A percentile compares a stretch with the other conserved stretches of the same genome.
phyloP scores from a whole-genome alignment of 2,329 filamentous ascomycete genomes.

The Pestalotiopsis sp. region DNA sequence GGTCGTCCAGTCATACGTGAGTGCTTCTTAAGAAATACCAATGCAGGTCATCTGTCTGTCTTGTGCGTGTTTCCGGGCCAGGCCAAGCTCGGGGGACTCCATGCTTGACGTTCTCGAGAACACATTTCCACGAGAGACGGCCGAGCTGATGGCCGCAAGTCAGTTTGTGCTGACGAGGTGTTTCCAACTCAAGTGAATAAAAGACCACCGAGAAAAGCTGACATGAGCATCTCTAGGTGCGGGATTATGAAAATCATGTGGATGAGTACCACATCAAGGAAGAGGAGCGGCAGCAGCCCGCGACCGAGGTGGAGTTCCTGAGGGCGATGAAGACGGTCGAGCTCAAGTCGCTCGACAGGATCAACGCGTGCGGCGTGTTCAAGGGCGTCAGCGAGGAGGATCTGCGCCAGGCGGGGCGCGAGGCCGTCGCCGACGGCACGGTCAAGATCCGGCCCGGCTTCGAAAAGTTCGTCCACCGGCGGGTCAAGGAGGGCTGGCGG shows the following conservation, averaged over 20 bases:
- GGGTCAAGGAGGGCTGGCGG: slow-evolving; percentile 33
- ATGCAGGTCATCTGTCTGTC: background rate
- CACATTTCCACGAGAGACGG: no score
- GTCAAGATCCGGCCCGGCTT: slow-evolving; percentile 45
- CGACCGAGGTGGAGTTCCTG: slow-evolving; percentile 46
- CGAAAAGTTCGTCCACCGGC: slow-evolving; percentile 27
- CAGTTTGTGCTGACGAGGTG: background rate
- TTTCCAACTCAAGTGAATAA: background rate
- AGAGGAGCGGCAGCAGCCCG: slow-evolving; percentile 34
- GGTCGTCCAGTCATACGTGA: slow-evolving; percentile 46
- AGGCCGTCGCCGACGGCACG: slow-evolving; percentile 34
- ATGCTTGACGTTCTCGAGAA: no score
- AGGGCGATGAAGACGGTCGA: slow-evolving; percentile 47
- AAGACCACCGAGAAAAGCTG: background rate
- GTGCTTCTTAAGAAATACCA: background rate
- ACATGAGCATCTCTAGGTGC: slow-evolving; percentile 18
- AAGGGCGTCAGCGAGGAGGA: slow-evolving; percentile 34
- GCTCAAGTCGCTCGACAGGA: slow-evolving; percentile 44
- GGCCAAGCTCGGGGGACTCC: no score
- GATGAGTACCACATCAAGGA: slow-evolving; percentile 35
- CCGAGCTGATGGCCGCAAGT: no score
- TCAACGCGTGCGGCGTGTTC: slow-evolving; percentile 49
- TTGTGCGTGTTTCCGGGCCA: background rate
- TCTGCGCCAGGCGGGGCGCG: slow-evolving; percentile 40
- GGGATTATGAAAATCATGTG: slow-evolving; percentile 42